Percentiles rank a stretch among this genome's conserved stretches.
These are phyloP conservation scores for Dipodascopsis tothii DNA, from an alignment of 805 yeast species.

Conservation along the genomic window DNA sequence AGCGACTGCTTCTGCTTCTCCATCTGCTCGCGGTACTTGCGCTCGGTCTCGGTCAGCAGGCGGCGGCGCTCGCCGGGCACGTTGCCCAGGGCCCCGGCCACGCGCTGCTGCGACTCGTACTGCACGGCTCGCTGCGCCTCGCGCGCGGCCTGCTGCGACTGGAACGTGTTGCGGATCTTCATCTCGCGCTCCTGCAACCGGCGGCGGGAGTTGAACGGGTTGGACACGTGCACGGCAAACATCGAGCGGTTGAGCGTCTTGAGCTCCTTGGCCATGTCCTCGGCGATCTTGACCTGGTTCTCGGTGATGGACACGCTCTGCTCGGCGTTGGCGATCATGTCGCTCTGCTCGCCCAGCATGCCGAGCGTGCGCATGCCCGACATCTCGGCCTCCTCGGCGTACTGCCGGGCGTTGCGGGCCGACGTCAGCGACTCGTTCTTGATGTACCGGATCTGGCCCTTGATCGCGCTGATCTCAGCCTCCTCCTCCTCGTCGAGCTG, in stretches of 20 bases:
- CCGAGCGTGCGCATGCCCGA: slow-evolving; percentile 79
- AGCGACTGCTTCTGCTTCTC: slow-evolving; percentile 48
- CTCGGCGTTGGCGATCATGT: slow-evolving; percentile 72
- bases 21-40: slow-evolving; percentile 29
- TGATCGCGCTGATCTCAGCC: slow-evolving; percentile 80
- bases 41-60: slow-evolving; percentile 17
- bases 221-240: slow-evolving; percentile 69
- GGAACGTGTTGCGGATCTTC: slow-evolving; percentile 52
- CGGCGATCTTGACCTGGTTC: slow-evolving; percentile 74
- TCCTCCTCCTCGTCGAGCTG: slow-evolving; percentile 45
- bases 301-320: slow-evolving; percentile 67
- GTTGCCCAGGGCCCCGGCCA: slow-evolving; percentile 42
- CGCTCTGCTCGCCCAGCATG: slow-evolving; percentile 89
- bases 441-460: slow-evolving; percentile 70
- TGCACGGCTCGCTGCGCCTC: slow-evolving; percentile 55
- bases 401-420: slow-evolving; percentile 70
- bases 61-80: slow-evolving; percentile 21
- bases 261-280: slow-evolving; percentile 71
- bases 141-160: slow-evolving; percentile 53
- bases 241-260: slow-evolving; percentile 72
- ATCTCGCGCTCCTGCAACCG: slow-evolving; percentile 69
- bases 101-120: slow-evolving; percentile 59
- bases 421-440: slow-evolving; percentile 82
- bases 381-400: slow-evolving; percentile 65
- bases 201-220: slow-evolving; percentile 82